Percentiles rank a stretch among this genome's conserved stretches.
These are phyloP conservation scores for Cladophialophora psammophila DNA, from an alignment of 2,329 filamentous ascomycete species.

Conservation along the genomic window DNA sequence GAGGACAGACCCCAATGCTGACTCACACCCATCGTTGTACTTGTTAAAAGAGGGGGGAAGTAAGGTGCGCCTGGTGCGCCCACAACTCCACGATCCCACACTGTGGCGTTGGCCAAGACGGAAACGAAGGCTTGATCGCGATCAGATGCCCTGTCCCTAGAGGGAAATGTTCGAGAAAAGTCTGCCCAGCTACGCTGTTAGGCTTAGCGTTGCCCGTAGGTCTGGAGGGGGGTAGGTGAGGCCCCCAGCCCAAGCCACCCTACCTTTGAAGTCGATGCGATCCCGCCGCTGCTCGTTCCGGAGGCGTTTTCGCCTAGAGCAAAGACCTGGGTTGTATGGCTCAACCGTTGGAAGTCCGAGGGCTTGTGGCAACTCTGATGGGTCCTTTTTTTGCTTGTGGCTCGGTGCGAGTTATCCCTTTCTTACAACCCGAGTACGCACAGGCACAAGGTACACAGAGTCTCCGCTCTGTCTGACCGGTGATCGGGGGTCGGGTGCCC, in stretches of 20 bases:
- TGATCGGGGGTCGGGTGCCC: neutral
- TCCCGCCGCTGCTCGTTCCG: neutral
- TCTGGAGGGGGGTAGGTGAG: neutral
- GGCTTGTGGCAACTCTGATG: conserved; percentile 15
- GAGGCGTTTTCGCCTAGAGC: neutral
- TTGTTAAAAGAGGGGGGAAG: conserved; percentile 6
- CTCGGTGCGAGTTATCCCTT: neutral
- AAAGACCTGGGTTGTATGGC: neutral
- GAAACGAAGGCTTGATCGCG: conserved; percentile 3
- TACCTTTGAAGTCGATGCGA: neutral
- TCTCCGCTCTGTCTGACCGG: conserved; percentile 2
- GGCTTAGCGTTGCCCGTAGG: neutral
- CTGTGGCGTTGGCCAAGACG: conserved; percentile 22
- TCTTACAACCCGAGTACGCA: neutral
- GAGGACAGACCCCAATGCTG: conserved; percentile 5
- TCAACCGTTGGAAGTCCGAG: neutral
- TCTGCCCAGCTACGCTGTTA: conserved; percentile 13
- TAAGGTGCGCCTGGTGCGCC: neutral
- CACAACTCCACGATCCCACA: conserved; percentile 27
- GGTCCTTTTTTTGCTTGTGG: conserved; percentile 11
- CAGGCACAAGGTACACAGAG: conserved; percentile 7
- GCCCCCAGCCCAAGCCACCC: neutral
- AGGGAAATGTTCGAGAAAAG: conserved; percentile 20
- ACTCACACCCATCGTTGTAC: conserved; percentile 8
- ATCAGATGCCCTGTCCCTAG: conserved; percentile 16